These are phyloP conservation scores for Rhodotorula taiwanensis DNA, from an alignment of 768 basidiomycete species.

Conservation along the genomic window DNA sequence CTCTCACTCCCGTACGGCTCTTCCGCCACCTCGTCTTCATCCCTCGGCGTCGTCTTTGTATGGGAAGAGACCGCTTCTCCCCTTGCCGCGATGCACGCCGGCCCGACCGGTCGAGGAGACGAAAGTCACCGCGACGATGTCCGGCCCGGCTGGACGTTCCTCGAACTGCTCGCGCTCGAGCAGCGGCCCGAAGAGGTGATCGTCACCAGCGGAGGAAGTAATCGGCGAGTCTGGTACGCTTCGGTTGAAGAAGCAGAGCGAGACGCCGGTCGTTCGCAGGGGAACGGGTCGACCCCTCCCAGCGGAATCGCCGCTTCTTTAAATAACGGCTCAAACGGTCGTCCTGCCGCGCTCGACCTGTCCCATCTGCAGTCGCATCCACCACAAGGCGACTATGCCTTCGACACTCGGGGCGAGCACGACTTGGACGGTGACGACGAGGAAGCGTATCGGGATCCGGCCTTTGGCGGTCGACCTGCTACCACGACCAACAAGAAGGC, in stretches of 20 bases:
- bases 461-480: background rate
- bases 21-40: constrained; percentile 5
- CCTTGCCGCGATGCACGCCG: background rate
- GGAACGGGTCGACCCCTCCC: background rate
- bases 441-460: background rate
- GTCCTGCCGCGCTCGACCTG: background rate
- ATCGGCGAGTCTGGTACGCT: background rate
- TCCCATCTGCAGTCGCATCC: background rate
- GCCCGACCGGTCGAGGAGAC: background rate
- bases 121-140: background rate
- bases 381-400: background rate
- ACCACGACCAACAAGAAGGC: constrained; percentile 1
- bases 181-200: background rate
- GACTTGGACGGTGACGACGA: background rate
- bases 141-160: constrained; percentile 14
- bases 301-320: background rate
- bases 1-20: constrained; percentile 3
- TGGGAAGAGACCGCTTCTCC: constrained; percentile 2
- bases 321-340: background rate
- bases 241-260: background rate
- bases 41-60: constrained; percentile 1
- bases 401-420: background rate
- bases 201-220: background rate
- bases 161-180: constrained; percentile 1
- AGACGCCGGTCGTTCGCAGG: no score